Base-by-base conservation (phyloP, 2,329 filamentous ascomycete species). In the Ophiocordyceps camponoti-leonardi region DNA sequence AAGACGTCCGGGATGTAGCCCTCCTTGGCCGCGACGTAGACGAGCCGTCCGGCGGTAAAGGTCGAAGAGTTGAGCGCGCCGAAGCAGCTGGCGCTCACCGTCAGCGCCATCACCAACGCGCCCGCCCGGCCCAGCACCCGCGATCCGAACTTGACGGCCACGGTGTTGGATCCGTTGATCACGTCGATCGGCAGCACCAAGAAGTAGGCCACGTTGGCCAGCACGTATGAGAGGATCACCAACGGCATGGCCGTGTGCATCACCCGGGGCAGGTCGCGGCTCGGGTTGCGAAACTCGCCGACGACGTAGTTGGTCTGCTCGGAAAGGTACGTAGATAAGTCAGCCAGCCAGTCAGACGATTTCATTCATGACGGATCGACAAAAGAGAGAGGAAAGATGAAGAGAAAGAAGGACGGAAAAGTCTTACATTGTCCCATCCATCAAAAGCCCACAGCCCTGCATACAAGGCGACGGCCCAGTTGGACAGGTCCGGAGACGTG, bases 361-460 rank as follows among this genome's bases (percentile, higher is more conserved):
- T n/a, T n/a, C n/a, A n/a, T n/a, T n/a, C n/a, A n/a, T n/a, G n/a
- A n/a, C n/a, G n/a, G n/a, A n/a, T n/a, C n/a, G n/a, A n/a, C n/a
- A n/a, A n/a, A n/a, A n/a, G n/a, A n/a, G n/a, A n/a, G 8, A 8
- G 23, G 23, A 26, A 26, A 26, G 23, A 26, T 5, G 23, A 26
- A 4, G 8, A 8, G 23, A 26, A 8, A 26, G 23, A 8, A 8
- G 23, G 23, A 8, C 5, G 23, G 23, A 8, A 26, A 26, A 8
- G 23, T 26, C 23, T 4, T 66, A 92, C 86, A 61, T 98, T 98
- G 60, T 98, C 92, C 92, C 92, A 98, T 28, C 92, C 92, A 59
- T 98, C 92, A 64, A 92, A 98, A 1, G 92, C 92, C 92, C 92
- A 98, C 6, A 98, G 72, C 10, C 92, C 92, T 16, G 87, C 90